Base-by-base conservation (phyloP, 2,329 filamentous ascomycete species). In the Pyrenophora graminea region DNA sequence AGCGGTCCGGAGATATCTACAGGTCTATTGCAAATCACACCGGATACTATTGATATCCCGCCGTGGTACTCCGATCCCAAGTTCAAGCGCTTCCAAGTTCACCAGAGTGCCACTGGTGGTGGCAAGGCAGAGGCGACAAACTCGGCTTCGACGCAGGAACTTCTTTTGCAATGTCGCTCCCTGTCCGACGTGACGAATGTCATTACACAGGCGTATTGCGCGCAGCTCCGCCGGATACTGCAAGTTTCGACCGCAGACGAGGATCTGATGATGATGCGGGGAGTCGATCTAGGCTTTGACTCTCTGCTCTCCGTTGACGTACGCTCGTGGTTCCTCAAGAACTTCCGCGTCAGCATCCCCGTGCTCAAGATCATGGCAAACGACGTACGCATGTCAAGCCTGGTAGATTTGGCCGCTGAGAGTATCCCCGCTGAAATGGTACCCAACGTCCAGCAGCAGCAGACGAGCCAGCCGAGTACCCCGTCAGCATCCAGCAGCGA, bases 241-340 rank as follows among this genome's bases (percentile, higher is more conserved):
- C 23, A 25, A 9, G 23, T 25, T 25, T 25, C 23, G 6, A 25
- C 23, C 36, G 10, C 17, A n/a, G 19, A 12, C 18, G 17, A 23
- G 18, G 19, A 12, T 17, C 13, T 23, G 6, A 9, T 21, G 36
- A 39, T 17, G 23, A 25, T 23, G 36, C 36, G 17, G 10, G 12
- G 18, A 39, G 19, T 39, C 3, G 38, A 25, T 17, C 31, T 61
- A 18, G 70, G 70, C 1, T 52, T 74, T 25, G 70, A 74, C 41
- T 70, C 66, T 6, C 47, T 73, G 7, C 58, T 72, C 38, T 62
- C 65, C 4, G 67, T 77, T 1, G 75, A 77, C 42, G 59, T 77
- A 6, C 62, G 74, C 1, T 71, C 64, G 25, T 77, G 74, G 76
- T 63, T 76, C 19, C 63, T 66, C 32, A 70, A 70, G 47, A 58